A percentile compares a stretch with the other conserved stretches of the same genome.
Conservation (phyloP, 2,329 filamentous ascomycete species). For the Monosporascus sp. region DNA sequence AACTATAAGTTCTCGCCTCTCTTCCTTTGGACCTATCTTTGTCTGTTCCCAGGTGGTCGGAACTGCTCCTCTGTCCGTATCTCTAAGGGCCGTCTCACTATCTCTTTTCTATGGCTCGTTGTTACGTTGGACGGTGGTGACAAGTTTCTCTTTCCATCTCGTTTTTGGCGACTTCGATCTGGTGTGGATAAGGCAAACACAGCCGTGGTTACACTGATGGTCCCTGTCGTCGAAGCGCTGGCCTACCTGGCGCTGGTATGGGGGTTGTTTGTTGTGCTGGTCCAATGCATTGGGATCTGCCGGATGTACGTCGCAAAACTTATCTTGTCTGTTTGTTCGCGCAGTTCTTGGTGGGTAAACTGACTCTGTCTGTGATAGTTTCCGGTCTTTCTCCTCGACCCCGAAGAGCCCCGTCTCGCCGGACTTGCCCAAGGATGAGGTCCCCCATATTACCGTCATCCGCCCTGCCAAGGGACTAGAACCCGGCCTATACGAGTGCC, state of each 20-base stretch:
- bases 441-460: conserved; percentile 84
- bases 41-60: no score
- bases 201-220: conserved; percentile 18
- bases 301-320: conserved; percentile 42
- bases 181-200: not conserved
- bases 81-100: no score
- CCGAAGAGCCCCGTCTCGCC: conserved; percentile 48
- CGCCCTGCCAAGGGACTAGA: conserved; percentile 92
- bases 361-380: conserved; percentile 31
- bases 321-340: not conserved
- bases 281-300: conserved; percentile 51
- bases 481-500: conserved; percentile 84
- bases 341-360: not conserved
- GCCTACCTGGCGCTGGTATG: conserved; percentile 48
- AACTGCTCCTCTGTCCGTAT: no score
- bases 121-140: not conserved
- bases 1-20: no score
- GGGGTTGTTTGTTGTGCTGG: conserved; percentile 45
- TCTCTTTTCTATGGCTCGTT: no score
- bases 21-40: no score
- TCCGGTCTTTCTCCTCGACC: conserved; percentile 46
- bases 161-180: not conserved
- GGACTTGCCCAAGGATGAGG: conserved; percentile 42
- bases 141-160: conserved; percentile 1
- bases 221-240: conserved; percentile 21